Evolutionary conservation across 2,329 filamentous ascomycete species (phyloP), one percentile per base, ranked within the genome.

Genomic region (Coleophoma crateriformis): DNA sequence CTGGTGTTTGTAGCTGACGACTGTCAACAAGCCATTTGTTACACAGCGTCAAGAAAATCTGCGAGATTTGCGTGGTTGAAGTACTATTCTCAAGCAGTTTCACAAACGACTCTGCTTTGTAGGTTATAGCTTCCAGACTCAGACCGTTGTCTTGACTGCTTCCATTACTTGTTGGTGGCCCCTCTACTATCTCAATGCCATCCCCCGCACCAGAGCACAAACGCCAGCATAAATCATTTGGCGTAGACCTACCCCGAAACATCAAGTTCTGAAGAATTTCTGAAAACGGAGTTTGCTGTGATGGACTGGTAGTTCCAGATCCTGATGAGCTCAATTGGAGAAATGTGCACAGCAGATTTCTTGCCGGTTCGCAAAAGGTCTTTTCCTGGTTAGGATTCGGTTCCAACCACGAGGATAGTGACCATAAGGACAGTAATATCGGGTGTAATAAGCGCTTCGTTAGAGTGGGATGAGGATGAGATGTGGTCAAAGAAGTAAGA

Each of bases 381-480:
- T 71, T 64, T 15, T 71, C 67, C 5, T 66, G 60, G 2, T 60
- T 53, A 5, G 65, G 57, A 7, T 65, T 58, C 4, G 68, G 56
- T 7, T 63, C 64, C 1, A 66, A 58, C 73, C 80, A 81, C 5
- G 77, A 78, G 1, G 78, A 69, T 14, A 88, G 61, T 1, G 75
- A 71, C 85, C 85, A 89, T 0, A 89, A 67, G 1, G 84, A 77
- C 4, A 82, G 64, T 3, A 86, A 57, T 2, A 87, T 60, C 1
- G 79, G 79, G 3, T 71, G 68, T 2, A 88, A 64, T 1, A 89
- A 68, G 46, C 85, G 72, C 54, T 76, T 82, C 41, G 82, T 78
- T 10, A 88, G 66, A 0, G 82, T 82, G 0, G 84, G 80, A 49
- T 87, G 84, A 0, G 84, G 83, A 58, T 85, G 85, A 0, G 82